A percentile compares a stretch with the other conserved stretches of the same genome.
Conservation (phyloP, 2,329 filamentous ascomycete genomes). For the Chrysoporthe deuterocubensis region DNA sequence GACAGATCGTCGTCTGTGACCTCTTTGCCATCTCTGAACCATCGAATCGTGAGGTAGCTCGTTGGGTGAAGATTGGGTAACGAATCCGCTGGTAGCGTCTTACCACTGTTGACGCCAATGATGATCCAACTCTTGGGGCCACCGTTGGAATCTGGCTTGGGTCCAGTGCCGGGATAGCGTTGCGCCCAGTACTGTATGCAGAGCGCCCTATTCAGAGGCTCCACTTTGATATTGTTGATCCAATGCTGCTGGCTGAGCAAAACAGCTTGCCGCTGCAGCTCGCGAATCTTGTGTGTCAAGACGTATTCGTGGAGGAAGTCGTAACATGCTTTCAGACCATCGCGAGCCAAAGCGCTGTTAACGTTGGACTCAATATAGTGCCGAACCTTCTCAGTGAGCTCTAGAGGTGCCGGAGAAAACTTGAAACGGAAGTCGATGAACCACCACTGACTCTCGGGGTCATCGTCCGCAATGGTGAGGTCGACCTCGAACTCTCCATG, state of each 20-base stretch:
- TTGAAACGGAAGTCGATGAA: conserved; percentile 90
- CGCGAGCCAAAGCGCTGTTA: conserved; percentile 70
- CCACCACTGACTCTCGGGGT: conserved; percentile 82
- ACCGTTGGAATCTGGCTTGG: conserved; percentile 33
- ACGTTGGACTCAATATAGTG: conserved; percentile 70
- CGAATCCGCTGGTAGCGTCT: conserved; percentile 42
- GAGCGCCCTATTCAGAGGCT: conserved; percentile 79
- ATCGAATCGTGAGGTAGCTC: conserved; percentile 68
- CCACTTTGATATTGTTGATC: conserved; percentile 77
- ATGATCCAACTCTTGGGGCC: conserved; percentile 83
- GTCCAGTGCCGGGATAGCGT: conserved; percentile 56
- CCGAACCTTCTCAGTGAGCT: conserved; percentile 66
- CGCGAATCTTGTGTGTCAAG: conserved; percentile 86
- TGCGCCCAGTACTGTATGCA: conserved; percentile 90
- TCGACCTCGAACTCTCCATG: conserved; percentile 89
- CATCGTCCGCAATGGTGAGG: conserved; percentile 86
- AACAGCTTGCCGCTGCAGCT: conserved; percentile 76
- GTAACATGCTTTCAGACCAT: conserved; percentile 81
- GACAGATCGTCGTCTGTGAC: conserved; percentile 69
- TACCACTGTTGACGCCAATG: conserved; percentile 76
- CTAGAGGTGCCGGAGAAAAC: conserved; percentile 70
- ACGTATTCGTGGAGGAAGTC: conserved; percentile 85
- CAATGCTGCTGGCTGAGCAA: conserved; percentile 73
- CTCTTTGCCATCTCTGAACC: conserved; percentile 84
- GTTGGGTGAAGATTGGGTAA: conserved; percentile 47